Evolutionary conservation across 2,329 filamentous ascomycete species (phyloP), one percentile per base, ranked within the genome.

Genomic region (Colletotrichum ledebouriae): DNA sequence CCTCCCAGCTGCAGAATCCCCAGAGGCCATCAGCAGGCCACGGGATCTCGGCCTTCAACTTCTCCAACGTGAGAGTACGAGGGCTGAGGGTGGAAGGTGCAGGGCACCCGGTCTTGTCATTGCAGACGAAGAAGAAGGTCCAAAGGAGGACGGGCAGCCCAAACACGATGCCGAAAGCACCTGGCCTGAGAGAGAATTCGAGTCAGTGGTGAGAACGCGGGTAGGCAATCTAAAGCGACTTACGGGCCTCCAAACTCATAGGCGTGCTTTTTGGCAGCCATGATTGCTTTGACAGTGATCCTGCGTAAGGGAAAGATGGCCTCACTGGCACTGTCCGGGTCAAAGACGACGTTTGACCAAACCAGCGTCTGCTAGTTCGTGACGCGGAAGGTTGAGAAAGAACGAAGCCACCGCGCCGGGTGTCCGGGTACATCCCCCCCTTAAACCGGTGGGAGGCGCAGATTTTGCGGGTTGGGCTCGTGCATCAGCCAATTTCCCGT

Each of bases 51-150:
- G 81, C 75, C 80, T 92, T 94, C 74, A 97, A 82, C 72, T 86
- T 86, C 17, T 90, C 86, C 61, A 92, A 83, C 22, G 88, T 88
- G 71, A 97, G 81, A 3, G 86, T 90, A 44, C 85, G 87, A 9
- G 91, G 93, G 65, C 86, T 84, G 20, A 96, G 85, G 4, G 94
- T 84, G 0, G 91, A 92, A 2, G 94, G 93, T 0, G 92, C 90
- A 52, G 94, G 94, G 74, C 94, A 97, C 64, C 94, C 94, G 5
- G 92, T 89, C 62, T 94, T 83, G 76, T 97, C 94, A 79, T 97
- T 97, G 85, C 94, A 97, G 73, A 92, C 83, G 74, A 97, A 94
- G 57, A 89, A 87, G 73, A 94, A 89, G 64, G 88, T 78, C 77
- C 94, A 94, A 75, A 93, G 86, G 57, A 94, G 83, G 22, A 92